These are phyloP conservation scores for Geotrichum restrictum DNA, from an alignment of 1,139 yeast species.

Conservation along the genomic window DNA sequence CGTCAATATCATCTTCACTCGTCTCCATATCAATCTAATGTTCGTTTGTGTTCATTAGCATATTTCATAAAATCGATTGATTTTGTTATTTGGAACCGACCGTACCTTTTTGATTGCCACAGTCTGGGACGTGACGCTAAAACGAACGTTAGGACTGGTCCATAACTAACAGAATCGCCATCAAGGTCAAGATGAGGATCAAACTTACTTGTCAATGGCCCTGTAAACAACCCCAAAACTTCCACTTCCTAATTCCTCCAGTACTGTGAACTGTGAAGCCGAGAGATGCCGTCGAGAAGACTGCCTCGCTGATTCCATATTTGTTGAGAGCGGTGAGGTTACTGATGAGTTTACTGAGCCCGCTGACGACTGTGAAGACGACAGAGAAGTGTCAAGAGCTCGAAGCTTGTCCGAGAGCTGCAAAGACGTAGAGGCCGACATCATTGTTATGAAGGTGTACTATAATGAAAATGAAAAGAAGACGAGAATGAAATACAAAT, in stretches of 20 bases:
- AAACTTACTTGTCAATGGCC: conserved; percentile 51
- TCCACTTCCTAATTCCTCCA: conserved; percentile 80
- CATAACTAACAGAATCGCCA: too few relatives aligned
- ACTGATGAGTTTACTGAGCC: too few relatives aligned
- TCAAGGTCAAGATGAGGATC: too few relatives aligned
- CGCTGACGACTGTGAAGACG: too few relatives aligned
- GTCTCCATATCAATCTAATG: conserved; percentile 76
- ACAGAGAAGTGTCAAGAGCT: not conserved
- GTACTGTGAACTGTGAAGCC: conserved; percentile 55
- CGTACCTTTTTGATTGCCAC: conserved; percentile 31
- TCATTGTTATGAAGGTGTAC: not conserved
- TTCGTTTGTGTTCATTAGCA: too few relatives aligned
- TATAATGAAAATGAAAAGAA: not conserved
- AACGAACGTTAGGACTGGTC: not conserved
- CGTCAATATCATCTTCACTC: conserved; percentile 70
- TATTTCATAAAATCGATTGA: too few relatives aligned
- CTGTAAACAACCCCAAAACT: conserved; percentile 85
- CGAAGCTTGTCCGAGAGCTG: not conserved
- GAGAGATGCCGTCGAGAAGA: conserved; percentile 20
- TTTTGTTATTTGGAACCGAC: conserved; percentile 5
- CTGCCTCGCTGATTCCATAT: too few relatives aligned
- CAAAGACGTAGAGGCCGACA: not conserved
- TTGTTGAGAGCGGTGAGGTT: too few relatives aligned
- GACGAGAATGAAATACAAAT: not conserved
- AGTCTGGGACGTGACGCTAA: conserved; percentile 12